phyloP scores from a whole-genome alignment of 1,284 basidiomycete genomes.

The Ceratobasidium sp. region DNA sequence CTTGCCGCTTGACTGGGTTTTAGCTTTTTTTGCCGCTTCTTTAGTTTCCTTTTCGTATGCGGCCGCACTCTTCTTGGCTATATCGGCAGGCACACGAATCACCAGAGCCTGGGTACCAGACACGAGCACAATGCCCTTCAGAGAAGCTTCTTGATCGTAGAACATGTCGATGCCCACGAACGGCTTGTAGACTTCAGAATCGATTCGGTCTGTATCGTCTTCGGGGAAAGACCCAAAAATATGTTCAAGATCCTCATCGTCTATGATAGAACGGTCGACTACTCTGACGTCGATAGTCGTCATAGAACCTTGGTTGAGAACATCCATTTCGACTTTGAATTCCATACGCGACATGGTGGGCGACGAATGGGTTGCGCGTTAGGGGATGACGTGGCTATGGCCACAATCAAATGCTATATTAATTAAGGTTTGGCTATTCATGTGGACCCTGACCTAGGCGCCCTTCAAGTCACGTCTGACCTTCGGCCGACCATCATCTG shows the following conservation, averaged over 20 bases:
- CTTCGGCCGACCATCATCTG: neutral
- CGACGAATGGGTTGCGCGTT: neutral
- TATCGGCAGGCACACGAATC: slow-evolving; percentile 4
- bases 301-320: neutral
- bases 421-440: neutral
- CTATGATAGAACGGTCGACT: slow-evolving; percentile 16
- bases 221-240: neutral
- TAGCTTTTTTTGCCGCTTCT: no score
- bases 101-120: slow-evolving; percentile 1
- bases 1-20: neutral
- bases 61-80: neutral
- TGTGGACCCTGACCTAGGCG: neutral
- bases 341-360: neutral
- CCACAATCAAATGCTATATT: neutral
- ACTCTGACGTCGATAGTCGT: neutral
- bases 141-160: slow-evolving; percentile 2
- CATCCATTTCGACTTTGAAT: neutral
- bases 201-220: neutral
- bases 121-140: slow-evolving; percentile 10
- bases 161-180: slow-evolving; percentile 18
- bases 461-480: neutral
- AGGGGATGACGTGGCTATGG: slow-evolving; percentile 31
- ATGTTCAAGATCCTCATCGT: slow-evolving; percentile 3
- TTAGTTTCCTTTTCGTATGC: slow-evolving; percentile 5
- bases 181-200: neutral